Evolutionary conservation across 768 basidiomycete genomes (phyloP).

Genomic region (Neoboletus magnificus): DNA sequence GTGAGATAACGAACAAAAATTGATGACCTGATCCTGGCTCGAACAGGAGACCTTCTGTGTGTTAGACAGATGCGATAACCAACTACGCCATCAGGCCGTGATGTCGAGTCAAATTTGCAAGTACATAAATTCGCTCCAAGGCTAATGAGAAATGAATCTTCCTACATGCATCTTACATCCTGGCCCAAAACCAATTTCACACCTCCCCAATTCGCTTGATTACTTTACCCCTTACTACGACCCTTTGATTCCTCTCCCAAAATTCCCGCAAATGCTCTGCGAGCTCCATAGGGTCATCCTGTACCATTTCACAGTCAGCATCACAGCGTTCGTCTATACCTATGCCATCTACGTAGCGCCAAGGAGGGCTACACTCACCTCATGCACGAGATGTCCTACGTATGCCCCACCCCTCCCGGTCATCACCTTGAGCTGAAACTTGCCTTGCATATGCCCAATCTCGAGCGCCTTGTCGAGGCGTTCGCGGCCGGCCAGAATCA

Average conservation of each 20-base stretch:
- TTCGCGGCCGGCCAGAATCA: constrained; percentile 91
- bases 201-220: constrained; percentile 55
- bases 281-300: constrained; percentile 84
- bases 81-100: constrained; percentile 38
- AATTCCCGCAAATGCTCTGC: constrained; percentile 85
- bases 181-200: constrained; percentile 15
- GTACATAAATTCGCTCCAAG: too few relatives aligned
- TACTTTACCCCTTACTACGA: constrained; percentile 49
- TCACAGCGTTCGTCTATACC: background rate
- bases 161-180: background rate
- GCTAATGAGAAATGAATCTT: background rate
- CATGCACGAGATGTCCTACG: constrained; percentile 93
- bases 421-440: constrained; percentile 91
- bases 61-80: constrained; percentile 82
- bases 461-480: constrained; percentile 89
- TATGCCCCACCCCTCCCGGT: constrained; percentile 38
- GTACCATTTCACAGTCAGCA: background rate
- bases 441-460: constrained; percentile 96
- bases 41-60: constrained; percentile 73
- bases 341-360: background rate
- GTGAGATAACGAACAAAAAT: background rate
- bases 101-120: background rate
- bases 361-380: constrained; percentile 47
- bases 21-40: constrained; percentile 51
- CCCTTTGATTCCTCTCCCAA: constrained; percentile 83